Conservation (phyloP, 2,329 filamentous ascomycete species). For the Paraphoma sp. region DNA sequence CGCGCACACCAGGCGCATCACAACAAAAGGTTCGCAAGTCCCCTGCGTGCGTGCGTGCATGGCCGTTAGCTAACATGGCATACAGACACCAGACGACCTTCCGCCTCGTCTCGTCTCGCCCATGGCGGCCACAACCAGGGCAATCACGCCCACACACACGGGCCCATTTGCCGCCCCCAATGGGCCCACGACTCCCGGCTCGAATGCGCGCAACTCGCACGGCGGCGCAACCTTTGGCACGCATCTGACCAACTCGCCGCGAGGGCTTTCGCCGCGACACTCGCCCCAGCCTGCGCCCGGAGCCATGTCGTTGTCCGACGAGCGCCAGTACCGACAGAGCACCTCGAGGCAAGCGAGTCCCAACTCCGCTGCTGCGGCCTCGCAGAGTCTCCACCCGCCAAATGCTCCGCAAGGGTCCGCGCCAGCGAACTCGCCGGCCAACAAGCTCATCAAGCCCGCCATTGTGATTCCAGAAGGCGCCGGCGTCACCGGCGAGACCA, state of each 20-base stretch:
- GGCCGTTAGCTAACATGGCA: constrained; percentile 13
- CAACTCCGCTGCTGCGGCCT: constrained; percentile 54
- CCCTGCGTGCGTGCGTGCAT: background rate
- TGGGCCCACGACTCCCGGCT: constrained; percentile 50
- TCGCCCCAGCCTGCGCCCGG: constrained; percentile 55
- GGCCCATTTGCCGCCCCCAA: constrained; percentile 50
- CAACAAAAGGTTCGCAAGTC: constrained; percentile 27
- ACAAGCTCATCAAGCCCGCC: constrained; percentile 53
- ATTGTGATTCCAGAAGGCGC: constrained; percentile 56
- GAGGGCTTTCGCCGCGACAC: constrained; percentile 48
- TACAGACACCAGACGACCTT: constrained; percentile 8
- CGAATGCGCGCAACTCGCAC: constrained; percentile 32
- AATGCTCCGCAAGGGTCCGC: constrained; percentile 52
- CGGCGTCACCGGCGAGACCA: constrained; percentile 49
- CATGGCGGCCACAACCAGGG: constrained; percentile 55
- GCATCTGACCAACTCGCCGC: constrained; percentile 52
- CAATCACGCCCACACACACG: constrained; percentile 51
- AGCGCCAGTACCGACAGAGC: constrained; percentile 53
- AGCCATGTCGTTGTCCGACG: constrained; percentile 56
- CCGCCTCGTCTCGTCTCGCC: constrained; percentile 1
- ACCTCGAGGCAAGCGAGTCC: constrained; percentile 55
- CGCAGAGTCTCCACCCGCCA: constrained; percentile 52
- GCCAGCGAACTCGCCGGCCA: constrained; percentile 57
- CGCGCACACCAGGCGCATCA: constrained; percentile 18
- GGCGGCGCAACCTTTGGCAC: constrained; percentile 42